Percentiles rank a stretch among this genome's conserved stretches.
Conservation (phyloP, 495 filamentous ascomycete genomes). For the Tetracladium setigerum region DNA sequence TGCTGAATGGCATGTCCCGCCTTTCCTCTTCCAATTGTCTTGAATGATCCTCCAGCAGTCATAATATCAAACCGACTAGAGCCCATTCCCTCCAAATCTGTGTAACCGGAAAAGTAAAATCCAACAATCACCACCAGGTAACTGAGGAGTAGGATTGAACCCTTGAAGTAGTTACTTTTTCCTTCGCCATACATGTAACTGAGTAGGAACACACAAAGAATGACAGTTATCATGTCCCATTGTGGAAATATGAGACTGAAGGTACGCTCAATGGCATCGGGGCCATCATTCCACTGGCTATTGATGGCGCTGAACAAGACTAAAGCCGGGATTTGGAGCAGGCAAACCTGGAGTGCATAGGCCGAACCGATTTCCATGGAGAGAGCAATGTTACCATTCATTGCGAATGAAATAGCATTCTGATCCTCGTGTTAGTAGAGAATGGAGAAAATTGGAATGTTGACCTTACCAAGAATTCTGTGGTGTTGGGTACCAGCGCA, state of each 20-base stretch:
- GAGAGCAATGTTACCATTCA: slow-evolving; percentile 99
- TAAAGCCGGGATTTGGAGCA: slow-evolving; percentile 91
- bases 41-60: slow-evolving; percentile 40
- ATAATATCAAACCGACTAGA: slow-evolving; percentile 65
- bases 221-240: slow-evolving; percentile 98
- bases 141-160: slow-evolving; percentile 85
- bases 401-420: slow-evolving; percentile 99
- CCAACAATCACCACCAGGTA: slow-evolving; percentile 90
- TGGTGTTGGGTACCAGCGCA: slow-evolving; percentile 94
- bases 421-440: slow-evolving; percentile 35
- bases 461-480: slow-evolving; percentile 80
- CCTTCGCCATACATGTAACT: slow-evolving; percentile 98
- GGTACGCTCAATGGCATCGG: slow-evolving; percentile 63
- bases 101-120: slow-evolving; percentile 81
- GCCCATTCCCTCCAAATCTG: slow-evolving; percentile 50
- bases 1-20: slow-evolving; percentile 16
- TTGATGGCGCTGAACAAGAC: slow-evolving; percentile 78
- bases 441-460: background rate
- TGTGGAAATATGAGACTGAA: slow-evolving; percentile 97
- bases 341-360: slow-evolving; percentile 93
- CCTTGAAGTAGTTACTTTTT: slow-evolving; percentile 91
- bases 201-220: slow-evolving; percentile 93
- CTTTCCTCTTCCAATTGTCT: slow-evolving; percentile 17
- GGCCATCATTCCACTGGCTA: slow-evolving; percentile 22
- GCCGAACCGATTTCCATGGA: slow-evolving; percentile 99